Percentiles rank a stretch among this genome's conserved stretches.
These are phyloP conservation scores for Kokia cookei DNA, from an alignment of 441 rosid genomes.

Conservation along the genomic window DNA sequence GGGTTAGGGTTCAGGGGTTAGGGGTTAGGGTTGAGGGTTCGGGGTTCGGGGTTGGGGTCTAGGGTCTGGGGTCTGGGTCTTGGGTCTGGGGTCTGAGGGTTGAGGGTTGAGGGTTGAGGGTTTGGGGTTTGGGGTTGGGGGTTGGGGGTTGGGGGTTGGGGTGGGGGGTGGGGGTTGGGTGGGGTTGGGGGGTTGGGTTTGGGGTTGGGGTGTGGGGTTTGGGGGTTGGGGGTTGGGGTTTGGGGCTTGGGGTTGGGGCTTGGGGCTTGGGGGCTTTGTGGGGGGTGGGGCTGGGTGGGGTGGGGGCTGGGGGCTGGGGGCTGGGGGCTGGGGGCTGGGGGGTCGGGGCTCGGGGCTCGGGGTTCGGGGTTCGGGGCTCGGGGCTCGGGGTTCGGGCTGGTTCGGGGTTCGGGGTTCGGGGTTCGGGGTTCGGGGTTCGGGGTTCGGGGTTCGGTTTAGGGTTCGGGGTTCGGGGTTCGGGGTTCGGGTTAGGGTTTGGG, in stretches of 20 bases:
- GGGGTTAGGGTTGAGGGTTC: background rate
- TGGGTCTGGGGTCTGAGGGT: too few relatives aligned
- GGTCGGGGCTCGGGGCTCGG: background rate
- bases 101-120: background rate
- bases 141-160: slow-evolving; percentile 1
- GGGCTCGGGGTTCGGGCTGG: too few relatives aligned
- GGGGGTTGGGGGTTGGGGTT: background rate
- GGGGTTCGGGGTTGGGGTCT: too few relatives aligned
- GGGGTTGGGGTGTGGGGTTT: background rate
- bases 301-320: too few relatives aligned
- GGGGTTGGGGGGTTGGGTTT: background rate
- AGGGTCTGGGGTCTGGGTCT: too few relatives aligned
- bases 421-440: background rate
- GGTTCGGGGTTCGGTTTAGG: background rate
- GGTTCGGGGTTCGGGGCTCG: too few relatives aligned
- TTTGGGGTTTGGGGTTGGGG: slow-evolving; percentile 5
- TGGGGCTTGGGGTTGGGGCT: slow-evolving; percentile 3
- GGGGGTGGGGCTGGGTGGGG: too few relatives aligned
- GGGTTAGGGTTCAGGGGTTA: background rate
- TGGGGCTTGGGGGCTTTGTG: background rate
- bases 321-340: background rate
- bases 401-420: background rate
- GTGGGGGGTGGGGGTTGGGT: too few relatives aligned
- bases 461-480: too few relatives aligned
- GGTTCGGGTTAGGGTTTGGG: too few relatives aligned